A percentile compares a stretch with the other conserved stretches of the same genome.
These are phyloP conservation scores for Saccharomycopsis sp. DNA, from an alignment of 805 yeast species.

Conservation along the genomic window DNA sequence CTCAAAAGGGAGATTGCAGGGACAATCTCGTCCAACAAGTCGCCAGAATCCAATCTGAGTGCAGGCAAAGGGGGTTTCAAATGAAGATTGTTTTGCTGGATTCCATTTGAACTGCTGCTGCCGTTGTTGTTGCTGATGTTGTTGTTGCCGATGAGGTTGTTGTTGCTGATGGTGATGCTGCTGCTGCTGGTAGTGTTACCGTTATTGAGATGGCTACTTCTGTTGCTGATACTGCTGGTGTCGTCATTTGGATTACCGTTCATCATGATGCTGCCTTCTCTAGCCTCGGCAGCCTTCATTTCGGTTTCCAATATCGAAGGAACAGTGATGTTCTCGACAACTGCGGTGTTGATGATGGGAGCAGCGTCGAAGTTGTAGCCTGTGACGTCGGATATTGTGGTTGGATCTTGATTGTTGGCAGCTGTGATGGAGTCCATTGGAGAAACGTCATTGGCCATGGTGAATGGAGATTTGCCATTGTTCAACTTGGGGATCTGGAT, in stretches of 20 bases:
- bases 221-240: too few species aligned
- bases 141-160: too few species aligned
- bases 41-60: conserved; percentile 34
- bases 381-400: conserved; percentile 21
- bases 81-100: too few species aligned
- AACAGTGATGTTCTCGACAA: conserved; percentile 21
- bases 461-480: too few species aligned
- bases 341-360: conserved; percentile 23
- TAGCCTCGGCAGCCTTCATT: conserved; percentile 25
- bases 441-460: conserved; percentile 19
- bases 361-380: conserved; percentile 17
- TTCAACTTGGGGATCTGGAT: conserved; percentile 32
- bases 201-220: too few species aligned
- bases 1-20: conserved; percentile 49
- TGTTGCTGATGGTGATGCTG: too few species aligned
- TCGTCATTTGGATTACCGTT: background rate
- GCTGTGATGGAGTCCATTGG: background rate
- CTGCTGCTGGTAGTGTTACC: too few species aligned
- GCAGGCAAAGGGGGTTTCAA: conserved; percentile 50
- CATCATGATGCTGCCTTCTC: conserved; percentile 24
- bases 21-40: conserved; percentile 46
- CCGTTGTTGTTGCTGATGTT: too few species aligned
- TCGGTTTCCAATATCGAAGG: conserved; percentile 32
- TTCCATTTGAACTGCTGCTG: too few species aligned
- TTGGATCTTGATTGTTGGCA: conserved; percentile 23